phyloP scores from a whole-genome alignment of 2,329 filamentous ascomycete genomes.

The Aureobasidium namibiae region DNA sequence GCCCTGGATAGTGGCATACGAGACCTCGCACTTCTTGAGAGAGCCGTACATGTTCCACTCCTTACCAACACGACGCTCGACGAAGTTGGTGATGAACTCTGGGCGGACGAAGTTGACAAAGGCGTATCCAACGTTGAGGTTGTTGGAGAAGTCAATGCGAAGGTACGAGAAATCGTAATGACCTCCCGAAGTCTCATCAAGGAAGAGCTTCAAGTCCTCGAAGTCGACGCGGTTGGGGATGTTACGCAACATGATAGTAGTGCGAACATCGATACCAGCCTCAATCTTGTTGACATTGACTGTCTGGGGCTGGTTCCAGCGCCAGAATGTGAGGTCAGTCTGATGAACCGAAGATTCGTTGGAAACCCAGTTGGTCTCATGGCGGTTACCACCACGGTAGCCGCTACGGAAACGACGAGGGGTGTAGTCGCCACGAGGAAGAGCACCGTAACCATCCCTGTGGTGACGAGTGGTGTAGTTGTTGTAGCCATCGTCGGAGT shows the following conservation, averaged over 20 bases:
- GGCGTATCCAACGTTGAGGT: slow-evolving; percentile 77
- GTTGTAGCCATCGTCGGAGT: background rate
- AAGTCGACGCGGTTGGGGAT: slow-evolving; percentile 83
- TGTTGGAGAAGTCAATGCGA: slow-evolving; percentile 56
- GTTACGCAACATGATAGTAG: slow-evolving; percentile 77
- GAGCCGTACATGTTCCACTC: slow-evolving; percentile 71
- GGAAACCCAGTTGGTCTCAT: background rate
- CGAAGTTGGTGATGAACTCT: slow-evolving; percentile 57
- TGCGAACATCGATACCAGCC: slow-evolving; percentile 41
- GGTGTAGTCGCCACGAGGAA: background rate
- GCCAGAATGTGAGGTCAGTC: background rate
- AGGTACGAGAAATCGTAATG: slow-evolving; percentile 94
- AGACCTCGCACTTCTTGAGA: slow-evolving; percentile 80
- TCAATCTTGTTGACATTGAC: slow-evolving; percentile 31
- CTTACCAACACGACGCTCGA: slow-evolving; percentile 14
- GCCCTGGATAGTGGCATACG: slow-evolving; percentile 96
- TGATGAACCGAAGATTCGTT: background rate
- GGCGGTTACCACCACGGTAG: background rate
- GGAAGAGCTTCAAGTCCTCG: slow-evolving; percentile 57
- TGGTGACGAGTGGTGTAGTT: background rate
- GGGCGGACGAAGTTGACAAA: slow-evolving; percentile 92
- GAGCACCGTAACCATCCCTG: background rate
- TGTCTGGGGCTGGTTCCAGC: slow-evolving; percentile 28
- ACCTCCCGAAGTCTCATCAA: slow-evolving; percentile 71
- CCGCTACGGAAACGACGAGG: background rate